Evolutionary conservation across 495 filamentous ascomycete genomes (phyloP).

Genomic region (Glonium stellatum): DNA sequence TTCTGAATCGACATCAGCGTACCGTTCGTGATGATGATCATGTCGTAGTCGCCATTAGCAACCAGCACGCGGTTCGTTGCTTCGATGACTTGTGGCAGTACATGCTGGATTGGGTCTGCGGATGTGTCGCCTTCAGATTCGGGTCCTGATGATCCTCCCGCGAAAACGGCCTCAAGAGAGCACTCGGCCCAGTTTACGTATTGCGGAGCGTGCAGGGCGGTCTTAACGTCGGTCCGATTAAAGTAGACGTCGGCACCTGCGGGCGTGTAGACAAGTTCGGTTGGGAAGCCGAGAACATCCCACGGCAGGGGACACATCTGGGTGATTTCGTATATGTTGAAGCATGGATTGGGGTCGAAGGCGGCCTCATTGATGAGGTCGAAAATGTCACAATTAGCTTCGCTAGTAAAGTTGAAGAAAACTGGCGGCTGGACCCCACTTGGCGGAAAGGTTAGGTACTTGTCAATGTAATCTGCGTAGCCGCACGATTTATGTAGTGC

Average conservation of each 20-base stretch:
- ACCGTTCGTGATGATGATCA: slow-evolving; percentile 25
- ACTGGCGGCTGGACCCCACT: slow-evolving; percentile 11
- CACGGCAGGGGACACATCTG: slow-evolving; percentile 15
- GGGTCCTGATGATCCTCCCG: slow-evolving; percentile 17
- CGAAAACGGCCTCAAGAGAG: slow-evolving; percentile 16
- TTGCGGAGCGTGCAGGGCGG: slow-evolving; percentile 25
- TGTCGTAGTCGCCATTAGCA: slow-evolving; percentile 26
- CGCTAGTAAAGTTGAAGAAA: slow-evolving; percentile 11
- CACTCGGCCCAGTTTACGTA: slow-evolving; percentile 27
- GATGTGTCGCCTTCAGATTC: slow-evolving; percentile 26
- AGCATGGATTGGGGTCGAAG: slow-evolving; percentile 17
- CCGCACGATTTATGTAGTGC: slow-evolving; percentile 17
- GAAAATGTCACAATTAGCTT: slow-evolving; percentile 21
- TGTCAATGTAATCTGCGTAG: slow-evolving; percentile 16
- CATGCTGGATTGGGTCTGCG: slow-evolving; percentile 29
- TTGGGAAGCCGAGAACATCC: slow-evolving; percentile 20
- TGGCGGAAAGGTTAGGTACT: slow-evolving; percentile 21
- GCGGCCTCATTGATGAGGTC: slow-evolving; percentile 7
- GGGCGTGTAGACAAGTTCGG: slow-evolving; percentile 17
- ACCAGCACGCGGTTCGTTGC: slow-evolving; percentile 31
- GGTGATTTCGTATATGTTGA: slow-evolving; percentile 26
- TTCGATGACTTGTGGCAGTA: slow-evolving; percentile 27
- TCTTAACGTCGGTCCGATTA: slow-evolving; percentile 26
- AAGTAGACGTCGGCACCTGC: slow-evolving; percentile 21
- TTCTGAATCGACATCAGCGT: slow-evolving; percentile 30